A percentile compares a stretch with the other conserved stretches of the same genome.
Conservation (phyloP, 148 eudicot genomes). For the Spergularia bocconei region DNA sequence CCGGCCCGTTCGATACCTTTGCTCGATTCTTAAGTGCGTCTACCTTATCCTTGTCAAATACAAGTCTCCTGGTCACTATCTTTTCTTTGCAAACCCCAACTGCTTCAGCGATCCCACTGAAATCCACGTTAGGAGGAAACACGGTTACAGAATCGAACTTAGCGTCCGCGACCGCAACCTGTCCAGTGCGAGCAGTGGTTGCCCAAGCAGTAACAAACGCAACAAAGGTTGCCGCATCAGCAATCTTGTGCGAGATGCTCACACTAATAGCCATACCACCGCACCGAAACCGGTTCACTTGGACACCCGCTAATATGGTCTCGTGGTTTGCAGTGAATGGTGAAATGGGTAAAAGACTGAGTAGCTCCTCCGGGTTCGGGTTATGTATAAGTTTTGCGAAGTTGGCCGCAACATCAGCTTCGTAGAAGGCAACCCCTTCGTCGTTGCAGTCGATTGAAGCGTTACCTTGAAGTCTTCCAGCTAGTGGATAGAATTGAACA, state of each 20-base stretch:
- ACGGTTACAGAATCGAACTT: constrained; percentile 7
- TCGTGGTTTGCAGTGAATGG: background rate
- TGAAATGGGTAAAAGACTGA: constrained; percentile 7
- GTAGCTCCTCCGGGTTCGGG: background rate
- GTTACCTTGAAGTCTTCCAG: constrained; percentile 27
- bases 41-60: constrained; percentile 1
- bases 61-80: constrained; percentile 8
- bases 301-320: constrained; percentile 18
- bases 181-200: background rate
- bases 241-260: constrained; percentile 31
- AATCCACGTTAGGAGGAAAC: constrained; percentile 1
- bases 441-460: constrained; percentile 30
- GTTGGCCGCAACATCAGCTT: constrained; percentile 17
- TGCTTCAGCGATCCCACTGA: background rate
- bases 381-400: background rate
- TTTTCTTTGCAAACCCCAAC: background rate
- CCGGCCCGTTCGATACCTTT: background rate
- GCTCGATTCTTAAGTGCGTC: background rate
- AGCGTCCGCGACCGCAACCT: background rate
- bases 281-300: constrained; percentile 26
- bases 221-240: constrained; percentile 21
- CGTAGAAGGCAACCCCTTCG: constrained; percentile 28
- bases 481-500: no score
- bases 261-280: constrained; percentile 30
- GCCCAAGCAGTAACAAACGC: constrained; percentile 38